phyloP scores from a whole-genome alignment of 176 grass and related monocot genomes.

The Carex pumila region DNA sequence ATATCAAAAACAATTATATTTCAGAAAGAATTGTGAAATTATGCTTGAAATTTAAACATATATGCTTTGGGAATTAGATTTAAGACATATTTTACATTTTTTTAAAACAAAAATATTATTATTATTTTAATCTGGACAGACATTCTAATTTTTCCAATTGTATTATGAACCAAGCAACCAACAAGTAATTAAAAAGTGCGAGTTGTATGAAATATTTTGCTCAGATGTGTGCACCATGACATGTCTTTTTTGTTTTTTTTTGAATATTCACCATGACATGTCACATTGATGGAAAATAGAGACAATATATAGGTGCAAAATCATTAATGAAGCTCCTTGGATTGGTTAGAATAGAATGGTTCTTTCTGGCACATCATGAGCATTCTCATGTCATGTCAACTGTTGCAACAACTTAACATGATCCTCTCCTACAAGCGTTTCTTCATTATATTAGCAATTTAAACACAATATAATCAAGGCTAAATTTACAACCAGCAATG shows the following conservation, averaged over 20 bases:
- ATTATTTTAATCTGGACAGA: too few species aligned
- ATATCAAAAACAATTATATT: too few species aligned
- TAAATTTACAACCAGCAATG: background rate
- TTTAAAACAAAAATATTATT: too few species aligned
- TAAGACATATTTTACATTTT: too few species aligned
- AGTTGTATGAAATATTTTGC: background rate
- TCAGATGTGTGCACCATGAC: background rate
- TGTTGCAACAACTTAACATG: background rate
- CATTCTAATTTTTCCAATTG: background rate
- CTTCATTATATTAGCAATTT: too few species aligned
- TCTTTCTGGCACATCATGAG: conserved; percentile 26
- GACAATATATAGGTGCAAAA: background rate
- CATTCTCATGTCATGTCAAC: conserved; percentile 22
- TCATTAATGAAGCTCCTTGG: conserved; percentile 20
- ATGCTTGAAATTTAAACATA: too few species aligned
- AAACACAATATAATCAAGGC: background rate
- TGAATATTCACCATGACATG: too few species aligned
- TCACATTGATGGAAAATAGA: too few species aligned
- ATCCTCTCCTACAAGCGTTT: background rate
- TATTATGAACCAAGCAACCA: background rate
- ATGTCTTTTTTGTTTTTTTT: background rate
- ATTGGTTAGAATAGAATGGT: conserved; percentile 24
- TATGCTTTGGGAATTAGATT: too few species aligned
- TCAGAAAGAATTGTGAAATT: too few species aligned
- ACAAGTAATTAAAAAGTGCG: background rate